A percentile compares a stretch with the other conserved stretches of the same genome.
phyloP scores from a whole-genome alignment of 768 basidiomycete genomes.

The Porphyrellus cyaneotinctus region DNA sequence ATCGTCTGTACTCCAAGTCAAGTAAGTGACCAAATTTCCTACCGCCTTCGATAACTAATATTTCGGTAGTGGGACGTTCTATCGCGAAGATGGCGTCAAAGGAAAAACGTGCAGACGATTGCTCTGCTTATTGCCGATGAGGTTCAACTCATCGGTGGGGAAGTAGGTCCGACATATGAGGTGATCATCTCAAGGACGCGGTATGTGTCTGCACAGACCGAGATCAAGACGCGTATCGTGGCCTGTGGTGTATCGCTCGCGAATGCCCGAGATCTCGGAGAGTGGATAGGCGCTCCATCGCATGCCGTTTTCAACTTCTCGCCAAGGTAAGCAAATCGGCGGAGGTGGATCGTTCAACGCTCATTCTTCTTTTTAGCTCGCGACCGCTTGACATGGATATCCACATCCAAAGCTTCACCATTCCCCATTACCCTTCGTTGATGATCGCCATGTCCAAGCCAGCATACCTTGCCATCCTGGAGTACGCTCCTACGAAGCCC shows the following conservation, averaged over 20 bases:
- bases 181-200: constrained; percentile 95
- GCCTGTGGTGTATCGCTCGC: constrained; percentile 94
- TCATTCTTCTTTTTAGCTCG: constrained; percentile 48
- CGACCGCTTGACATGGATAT: constrained; percentile 98
- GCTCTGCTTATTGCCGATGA: constrained; percentile 94
- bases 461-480: constrained; percentile 87
- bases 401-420: constrained; percentile 91
- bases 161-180: constrained; percentile 94
- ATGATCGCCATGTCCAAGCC: constrained; percentile 99
- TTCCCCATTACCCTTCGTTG: constrained; percentile 96
- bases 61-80: constrained; percentile 83
- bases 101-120: constrained; percentile 94
- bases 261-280: constrained; percentile 92
- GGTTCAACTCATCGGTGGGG: constrained; percentile 90
- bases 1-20: constrained; percentile 92
- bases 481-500: constrained; percentile 81
- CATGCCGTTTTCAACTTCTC: constrained; percentile 98
- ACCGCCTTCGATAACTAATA: neutral
- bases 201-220: constrained; percentile 92
- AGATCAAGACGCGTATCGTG: constrained; percentile 88
- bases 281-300: constrained; percentile 94
- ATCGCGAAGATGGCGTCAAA: constrained; percentile 91
- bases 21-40: constrained; percentile 39
- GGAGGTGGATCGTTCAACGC: constrained; percentile 1
- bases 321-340: constrained; percentile 54